A percentile compares a stretch with the other conserved stretches of the same genome.
These are phyloP conservation scores for Sporothrix euskadiensis DNA, from an alignment of 2,329 filamentous ascomycete species.

Conservation along the genomic window DNA sequence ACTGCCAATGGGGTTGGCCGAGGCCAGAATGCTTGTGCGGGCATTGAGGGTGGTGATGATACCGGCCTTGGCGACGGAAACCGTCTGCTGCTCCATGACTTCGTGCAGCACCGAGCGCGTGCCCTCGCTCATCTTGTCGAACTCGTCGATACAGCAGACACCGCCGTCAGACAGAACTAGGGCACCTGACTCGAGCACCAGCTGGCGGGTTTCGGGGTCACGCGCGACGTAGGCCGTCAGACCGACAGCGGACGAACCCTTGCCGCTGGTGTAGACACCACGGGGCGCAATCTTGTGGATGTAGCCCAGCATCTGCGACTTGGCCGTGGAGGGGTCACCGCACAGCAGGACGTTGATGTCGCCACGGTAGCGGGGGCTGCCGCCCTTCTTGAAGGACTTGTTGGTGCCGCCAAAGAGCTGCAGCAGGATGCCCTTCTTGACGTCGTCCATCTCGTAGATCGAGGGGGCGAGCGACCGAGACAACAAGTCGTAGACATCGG, in stretches of 20 bases:
- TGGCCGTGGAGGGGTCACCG: constrained; percentile 93
- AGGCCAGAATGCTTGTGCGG: constrained; percentile 90
- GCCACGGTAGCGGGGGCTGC: constrained; percentile 90
- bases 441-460: constrained; percentile 96
- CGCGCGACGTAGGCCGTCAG: constrained; percentile 79
- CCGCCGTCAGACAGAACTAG: constrained; percentile 78
- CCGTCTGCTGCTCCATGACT: constrained; percentile 87
- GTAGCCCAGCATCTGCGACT: constrained; percentile 92
- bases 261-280: constrained; percentile 77
- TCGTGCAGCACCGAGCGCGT: constrained; percentile 81
- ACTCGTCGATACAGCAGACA: constrained; percentile 83
- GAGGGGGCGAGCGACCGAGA: constrained; percentile 89
- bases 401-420: constrained; percentile 98
- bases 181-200: constrained; percentile 78
- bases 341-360: constrained; percentile 97
- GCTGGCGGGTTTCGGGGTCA: constrained; percentile 76
- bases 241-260: constrained; percentile 78
- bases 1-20: constrained; percentile 95
- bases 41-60: constrained; percentile 97
- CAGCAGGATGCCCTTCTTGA: constrained; percentile 96
- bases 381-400: constrained; percentile 95
- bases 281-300: constrained; percentile 97
- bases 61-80: constrained; percentile 83
- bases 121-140: constrained; percentile 81
- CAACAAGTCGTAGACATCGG: constrained; percentile 91